Base-by-base conservation (phyloP, 176 grass and related monocot species). In the Hordeum marinum region DNA sequence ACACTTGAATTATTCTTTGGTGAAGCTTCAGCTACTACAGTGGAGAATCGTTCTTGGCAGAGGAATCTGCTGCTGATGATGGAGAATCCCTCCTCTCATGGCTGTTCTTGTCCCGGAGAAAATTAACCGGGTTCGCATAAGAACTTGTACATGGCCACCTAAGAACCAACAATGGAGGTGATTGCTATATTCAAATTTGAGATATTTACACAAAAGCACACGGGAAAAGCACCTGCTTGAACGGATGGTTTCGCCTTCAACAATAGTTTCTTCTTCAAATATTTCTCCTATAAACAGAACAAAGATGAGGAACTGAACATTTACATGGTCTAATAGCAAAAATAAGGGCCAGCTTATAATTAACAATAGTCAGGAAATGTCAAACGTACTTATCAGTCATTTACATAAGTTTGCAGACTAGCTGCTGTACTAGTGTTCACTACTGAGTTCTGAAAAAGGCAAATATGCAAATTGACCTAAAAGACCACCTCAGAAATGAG, bases 131-230 rank as follows among this genome's bases (percentile, higher is more conserved):
- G 62, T 94, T 77, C 25, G 74, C 73, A 76, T 90, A 94, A 52
- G 90, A 86, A 88, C 90, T 92, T 70, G 87, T 90, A 79, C 89
- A 92, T 58, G 90, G 87, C 87, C 87, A 94, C 78, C 92, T 94
- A 92, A 17, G 14, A 65, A 59, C 6, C 41, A 80, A 39, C 55
- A 24, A 84, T 83, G 29, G 5, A 42, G 37, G 84, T 48, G 80
- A 29, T 63, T 75, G 29, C n/a, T 34, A 80, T 52, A 76, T 31
- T 86, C 35, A 80, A 79, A 69, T 32, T 57, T 70, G 69, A 76
- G 13, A 55, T 75, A 46, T 14, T 54, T 62, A 75, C n/a, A 20
- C 13, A 72, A 61, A 75, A 80, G 39, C 29, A 27, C 37, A 61
- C 23, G 54, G 8, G 8, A 76, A 84, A 80, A 27, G 15, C 58